These are phyloP conservation scores for Malassezia vespertilionis DNA, from an alignment of 1,284 basidiomycete genomes.

Conservation along the genomic window DNA sequence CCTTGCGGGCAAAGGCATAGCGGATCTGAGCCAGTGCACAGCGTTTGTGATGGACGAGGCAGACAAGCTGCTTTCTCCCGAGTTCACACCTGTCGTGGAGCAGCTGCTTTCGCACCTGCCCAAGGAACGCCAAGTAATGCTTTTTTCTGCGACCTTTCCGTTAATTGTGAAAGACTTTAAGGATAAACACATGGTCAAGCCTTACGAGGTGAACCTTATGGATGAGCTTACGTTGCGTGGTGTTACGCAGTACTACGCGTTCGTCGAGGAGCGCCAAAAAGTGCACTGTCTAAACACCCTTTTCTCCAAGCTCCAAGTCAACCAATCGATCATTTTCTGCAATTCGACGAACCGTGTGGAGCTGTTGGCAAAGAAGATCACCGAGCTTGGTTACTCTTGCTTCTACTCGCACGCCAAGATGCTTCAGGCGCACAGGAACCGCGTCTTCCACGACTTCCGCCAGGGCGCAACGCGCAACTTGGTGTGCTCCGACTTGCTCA, in stretches of 20 bases:
- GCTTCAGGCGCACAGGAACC: constrained; percentile 95
- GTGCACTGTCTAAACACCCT: constrained; percentile 96
- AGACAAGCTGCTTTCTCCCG: constrained; percentile 91
- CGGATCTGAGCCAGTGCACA: constrained; percentile 83
- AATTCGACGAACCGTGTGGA: constrained; percentile 99
- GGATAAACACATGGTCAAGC: constrained; percentile 95
- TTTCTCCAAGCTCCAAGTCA: constrained; percentile 97
- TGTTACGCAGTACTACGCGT: constrained; percentile 98
- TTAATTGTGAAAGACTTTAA: constrained; percentile 99
- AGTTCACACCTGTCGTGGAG: constrained; percentile 98
- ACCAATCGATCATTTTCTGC: constrained; percentile 99
- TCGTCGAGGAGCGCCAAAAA: constrained; percentile 97
- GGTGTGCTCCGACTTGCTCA: constrained; percentile 86
- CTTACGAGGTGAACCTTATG: constrained; percentile 99
- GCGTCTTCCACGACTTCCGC: constrained; percentile 99
- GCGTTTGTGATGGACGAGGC: constrained; percentile 83
- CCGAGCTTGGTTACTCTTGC: constrained; percentile 96
- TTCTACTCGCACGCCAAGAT: constrained; percentile 99
- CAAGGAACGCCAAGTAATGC: constrained; percentile 84
- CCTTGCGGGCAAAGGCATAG: constrained; percentile 81
- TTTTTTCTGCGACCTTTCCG: constrained; percentile 97
- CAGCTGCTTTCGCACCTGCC: constrained; percentile 79
- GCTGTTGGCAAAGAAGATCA: constrained; percentile 96
- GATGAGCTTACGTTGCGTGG: constrained; percentile 96
- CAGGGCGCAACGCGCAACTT: constrained; percentile 95